Evolutionary conservation across 1,284 basidiomycete genomes (phyloP).

Genomic region (Kalmanozyma brasiliensis): DNA sequence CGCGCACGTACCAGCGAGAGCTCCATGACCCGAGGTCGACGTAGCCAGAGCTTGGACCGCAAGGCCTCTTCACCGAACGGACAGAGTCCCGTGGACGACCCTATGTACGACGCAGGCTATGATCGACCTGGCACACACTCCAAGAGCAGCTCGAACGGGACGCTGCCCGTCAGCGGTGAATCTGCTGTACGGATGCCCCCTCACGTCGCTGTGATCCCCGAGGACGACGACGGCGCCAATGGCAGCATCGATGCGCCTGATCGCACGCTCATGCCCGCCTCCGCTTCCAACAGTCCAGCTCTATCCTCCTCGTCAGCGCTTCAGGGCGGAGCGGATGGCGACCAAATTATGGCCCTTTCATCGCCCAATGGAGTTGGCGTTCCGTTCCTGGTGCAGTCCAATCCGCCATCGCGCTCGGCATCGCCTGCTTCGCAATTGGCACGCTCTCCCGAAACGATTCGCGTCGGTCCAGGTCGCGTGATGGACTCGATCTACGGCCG

Average conservation of each 20-base stretch:
- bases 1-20: constrained; percentile 35
- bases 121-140: constrained; percentile 24
- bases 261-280: background rate
- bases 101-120: constrained; percentile 1
- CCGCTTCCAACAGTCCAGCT: background rate
- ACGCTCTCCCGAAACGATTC: constrained; percentile 45
- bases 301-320: background rate
- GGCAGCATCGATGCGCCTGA: constrained; percentile 9
- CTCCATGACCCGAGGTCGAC: constrained; percentile 28
- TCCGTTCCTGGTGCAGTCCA: constrained; percentile 13
- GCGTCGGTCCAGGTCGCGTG: constrained; percentile 22
- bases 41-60: constrained; percentile 30
- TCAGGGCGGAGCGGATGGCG: constrained; percentile 1
- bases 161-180: constrained; percentile 14
- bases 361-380: constrained; percentile 8
- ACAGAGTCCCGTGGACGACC: constrained; percentile 23
- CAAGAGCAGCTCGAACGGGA: constrained; percentile 36
- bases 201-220: constrained; percentile 36
- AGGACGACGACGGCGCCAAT: constrained; percentile 24
- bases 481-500: constrained; percentile 41
- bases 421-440: constrained; percentile 41
- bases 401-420: constrained; percentile 20
- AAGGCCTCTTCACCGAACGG: constrained; percentile 15
- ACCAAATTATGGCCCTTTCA: constrained; percentile 19
- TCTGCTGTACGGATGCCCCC: constrained; percentile 12